Base-by-base conservation (phyloP, 202 grass and related monocot species). In the Miscanthus sacchariflorus region DNA sequence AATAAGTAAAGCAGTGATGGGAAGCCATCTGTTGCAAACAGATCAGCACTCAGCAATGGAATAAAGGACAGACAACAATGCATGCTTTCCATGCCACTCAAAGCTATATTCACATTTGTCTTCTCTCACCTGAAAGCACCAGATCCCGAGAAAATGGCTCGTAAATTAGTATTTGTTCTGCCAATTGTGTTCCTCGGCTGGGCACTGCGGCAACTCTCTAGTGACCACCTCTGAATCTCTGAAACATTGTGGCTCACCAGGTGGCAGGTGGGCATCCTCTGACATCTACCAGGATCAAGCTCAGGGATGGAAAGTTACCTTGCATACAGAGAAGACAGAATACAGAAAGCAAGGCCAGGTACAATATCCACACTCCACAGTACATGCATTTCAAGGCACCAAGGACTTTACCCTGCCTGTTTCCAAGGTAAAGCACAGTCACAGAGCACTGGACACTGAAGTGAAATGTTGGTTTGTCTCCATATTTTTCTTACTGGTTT, bases 351-450 rank as follows among this genome's bases (percentile, higher is more conserved):
- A 81, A 85, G 74, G 87, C 95, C 80, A 90, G 25, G 70, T 87
- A 89, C 85, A 93, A 90, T 87, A 83, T 95, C 72, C 72, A 81
- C 71, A 30, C 78, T 89, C 72, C 72, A 81, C 71, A 30, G 81
- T 89, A 59, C 93, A 97, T 68, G 91, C 91, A 52, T 98, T 95
- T 81, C 86, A 98, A 66, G 49, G 76, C 75, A 93, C 87, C 79
- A 95, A 95, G 63, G 91, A 95, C 74, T 80, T 91, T 40, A 81
- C 76, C 2, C 45, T 86, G 3, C 95, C 91, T 78, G 89, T 88
- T 71, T 95, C 92, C 1, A 52, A 91, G 77, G 92, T 91, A 92
- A 66, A 84, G 68, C 72, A 76, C 11, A 61, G 23, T 25, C 59
- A 64, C n/a, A 19, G 12, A 77, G 4, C 64, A 77, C 18, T 68